Base-by-base conservation (phyloP, 148 eudicot genomes). In the Amaranthus palmeri region DNA sequence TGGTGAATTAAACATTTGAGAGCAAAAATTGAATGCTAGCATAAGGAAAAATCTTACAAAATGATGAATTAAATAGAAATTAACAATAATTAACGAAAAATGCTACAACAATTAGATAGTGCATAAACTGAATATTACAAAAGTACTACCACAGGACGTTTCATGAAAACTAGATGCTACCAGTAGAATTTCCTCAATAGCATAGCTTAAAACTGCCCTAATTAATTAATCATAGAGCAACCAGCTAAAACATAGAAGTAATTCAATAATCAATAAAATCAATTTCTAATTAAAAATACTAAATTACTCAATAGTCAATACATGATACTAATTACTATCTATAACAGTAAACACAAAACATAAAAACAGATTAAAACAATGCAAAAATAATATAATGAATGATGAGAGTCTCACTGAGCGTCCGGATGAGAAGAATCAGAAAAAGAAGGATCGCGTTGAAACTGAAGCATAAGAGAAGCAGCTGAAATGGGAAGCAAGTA, bases 401-500 rank as follows among this genome's bases (percentile, higher is more conserved):
- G 44, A 15, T 11, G 51, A 14, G 51, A 15, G 6, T 8, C 63
- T 45, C 61, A 90, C 90, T 80, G 60, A 73, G 69, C 6, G 73
- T 78, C 67, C 45, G 73, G 74, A 81, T 79, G 50, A 48, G 77
- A 75, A 59, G 85, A 59, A 41, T 88, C 88, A 60, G 83, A 85
- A 47, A 79, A 58, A 0, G 90, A 83, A 53, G 83, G 70, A 61
- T 72, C 42, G 41, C 71, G 61, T 36, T 74, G 71, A 48, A 79
- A 51, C 8, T 74, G 80, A 4, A 85, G 36, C 49, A 76, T 14
- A 72, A 86, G 73, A 18, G 89, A 85, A 7, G 83, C 91, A 41
- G 87, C 87, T 10, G 84, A 87, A 48, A 91, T 18, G 48, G 92
- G 96, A 14, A 90, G 65, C 73, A 86, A 76, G 76, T 68, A 80